phyloP scores from a whole-genome alignment of 371 early-diverging fungal genomes.

The Rhizomucor pusillus region DNA sequence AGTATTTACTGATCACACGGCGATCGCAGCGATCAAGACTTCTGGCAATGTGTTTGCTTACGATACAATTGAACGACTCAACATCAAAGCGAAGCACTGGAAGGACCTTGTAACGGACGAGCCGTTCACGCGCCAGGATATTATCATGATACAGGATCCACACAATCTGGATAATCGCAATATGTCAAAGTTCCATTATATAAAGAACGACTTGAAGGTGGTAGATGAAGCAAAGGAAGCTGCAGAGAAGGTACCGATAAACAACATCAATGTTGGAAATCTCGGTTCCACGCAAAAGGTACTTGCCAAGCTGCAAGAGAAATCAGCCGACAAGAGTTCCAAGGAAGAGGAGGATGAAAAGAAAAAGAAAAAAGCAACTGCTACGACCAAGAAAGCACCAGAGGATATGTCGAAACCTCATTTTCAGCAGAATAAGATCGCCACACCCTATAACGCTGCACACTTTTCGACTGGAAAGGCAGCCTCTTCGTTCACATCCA shows the following conservation, averaged over 20 bases:
- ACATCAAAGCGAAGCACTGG: constrained; percentile 83
- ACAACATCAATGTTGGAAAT: constrained; percentile 71
- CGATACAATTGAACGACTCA: constrained; percentile 85
- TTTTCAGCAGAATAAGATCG: constrained; percentile 45
- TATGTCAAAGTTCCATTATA: constrained; percentile 70
- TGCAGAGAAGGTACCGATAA: constrained; percentile 46
- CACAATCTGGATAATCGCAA: constrained; percentile 72
- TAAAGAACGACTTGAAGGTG: constrained; percentile 66
- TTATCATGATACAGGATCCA: constrained; percentile 86
- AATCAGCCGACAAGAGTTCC: too few species aligned
- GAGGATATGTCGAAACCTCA: constrained; percentile 17
- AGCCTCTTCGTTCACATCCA: constrained; percentile 88
- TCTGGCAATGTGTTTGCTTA: constrained; percentile 90
- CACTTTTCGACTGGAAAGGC: constrained; percentile 80
- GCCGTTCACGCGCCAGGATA: constrained; percentile 81
- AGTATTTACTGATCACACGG: constrained; percentile 83
- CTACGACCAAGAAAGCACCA: constrained; percentile 13
- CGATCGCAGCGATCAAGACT: constrained; percentile 86
- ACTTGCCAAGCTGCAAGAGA: constrained; percentile 47
- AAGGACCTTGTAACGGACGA: constrained; percentile 86
- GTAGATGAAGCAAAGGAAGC: constrained; percentile 49
- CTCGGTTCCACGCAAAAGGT: constrained; percentile 56
- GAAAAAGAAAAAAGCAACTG: constrained; percentile 13
- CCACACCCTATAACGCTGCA: constrained; percentile 72
- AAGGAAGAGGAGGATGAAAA: constrained; percentile 32